These are phyloP conservation scores for Phytophthora pseudosyringae DNA, from an alignment of 352 stramenopile species.

Conservation along the genomic window DNA sequence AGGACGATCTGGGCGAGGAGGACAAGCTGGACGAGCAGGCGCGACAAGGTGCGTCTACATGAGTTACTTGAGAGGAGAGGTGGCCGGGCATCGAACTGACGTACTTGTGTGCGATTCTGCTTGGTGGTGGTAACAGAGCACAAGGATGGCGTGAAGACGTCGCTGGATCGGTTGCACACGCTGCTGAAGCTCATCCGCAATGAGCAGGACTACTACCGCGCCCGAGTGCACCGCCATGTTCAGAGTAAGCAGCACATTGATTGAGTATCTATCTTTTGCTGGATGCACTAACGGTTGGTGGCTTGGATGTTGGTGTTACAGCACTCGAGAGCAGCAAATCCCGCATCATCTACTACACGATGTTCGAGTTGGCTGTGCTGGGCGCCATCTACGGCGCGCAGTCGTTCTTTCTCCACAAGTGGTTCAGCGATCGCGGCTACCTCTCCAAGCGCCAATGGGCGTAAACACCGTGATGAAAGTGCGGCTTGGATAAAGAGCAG, in stretches of 20 bases:
- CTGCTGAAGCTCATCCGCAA: slow-evolving; percentile 76
- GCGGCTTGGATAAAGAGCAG: slow-evolving; percentile 6
- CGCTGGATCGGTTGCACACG: slow-evolving; percentile 62
- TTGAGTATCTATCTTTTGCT: neutral
- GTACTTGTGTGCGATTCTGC: neutral
- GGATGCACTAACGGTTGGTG: slow-evolving; percentile 5
- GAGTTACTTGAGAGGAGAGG: neutral
- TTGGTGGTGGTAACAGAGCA: slow-evolving; percentile 51
- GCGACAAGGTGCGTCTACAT: slow-evolving; percentile 56
- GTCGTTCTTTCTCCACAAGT: slow-evolving; percentile 85
- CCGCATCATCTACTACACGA: slow-evolving; percentile 82
- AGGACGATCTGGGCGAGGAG: slow-evolving; percentile 75
- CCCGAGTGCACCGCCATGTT: slow-evolving; percentile 70
- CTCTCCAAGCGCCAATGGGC: slow-evolving; percentile 78
- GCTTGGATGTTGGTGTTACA: slow-evolving; percentile 24
- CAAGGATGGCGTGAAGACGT: slow-evolving; percentile 69
- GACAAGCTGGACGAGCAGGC: slow-evolving; percentile 73
- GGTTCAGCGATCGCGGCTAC: slow-evolving; percentile 81
- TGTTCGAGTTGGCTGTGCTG: slow-evolving; percentile 69
- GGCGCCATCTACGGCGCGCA: slow-evolving; percentile 76
- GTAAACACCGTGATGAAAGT: slow-evolving; percentile 29
- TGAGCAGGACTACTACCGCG: slow-evolving; percentile 82
- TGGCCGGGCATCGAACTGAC: neutral
- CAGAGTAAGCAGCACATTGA: slow-evolving; percentile 57
- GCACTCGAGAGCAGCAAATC: slow-evolving; percentile 80